Percentiles rank a stretch among this genome's conserved stretches.
These are phyloP conservation scores for Kwoniella shivajii DNA, from an alignment of 1,284 basidiomycete genomes.

Conservation along the genomic window DNA sequence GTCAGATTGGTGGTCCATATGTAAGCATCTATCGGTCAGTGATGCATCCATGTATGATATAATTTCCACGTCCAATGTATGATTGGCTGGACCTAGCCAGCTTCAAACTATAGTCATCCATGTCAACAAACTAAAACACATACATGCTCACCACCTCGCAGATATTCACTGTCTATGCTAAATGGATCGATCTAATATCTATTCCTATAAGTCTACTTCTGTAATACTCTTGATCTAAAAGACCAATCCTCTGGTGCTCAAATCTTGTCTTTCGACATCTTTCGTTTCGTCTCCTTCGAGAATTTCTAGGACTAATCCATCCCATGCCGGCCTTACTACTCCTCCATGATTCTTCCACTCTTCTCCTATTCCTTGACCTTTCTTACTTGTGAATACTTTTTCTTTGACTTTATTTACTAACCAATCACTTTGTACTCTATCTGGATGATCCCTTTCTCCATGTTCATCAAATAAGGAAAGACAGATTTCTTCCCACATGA, in stretches of 20 bases:
- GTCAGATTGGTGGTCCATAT: no score
- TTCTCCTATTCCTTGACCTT: constrained; percentile 17
- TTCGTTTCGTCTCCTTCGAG: constrained; percentile 5
- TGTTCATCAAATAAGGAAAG: constrained; percentile 20
- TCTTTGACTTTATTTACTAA: constrained; percentile 33
- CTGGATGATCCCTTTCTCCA: constrained; percentile 28
- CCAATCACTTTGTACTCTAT: constrained; percentile 34
- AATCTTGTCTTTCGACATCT: constrained; percentile 12
- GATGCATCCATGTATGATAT: no score
- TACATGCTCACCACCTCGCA: no score
- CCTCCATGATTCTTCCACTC: constrained; percentile 29
- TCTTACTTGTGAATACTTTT: constrained; percentile 12
- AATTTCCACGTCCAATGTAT: no score
- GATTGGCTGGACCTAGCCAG: no score
- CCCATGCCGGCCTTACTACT: constrained; percentile 43
- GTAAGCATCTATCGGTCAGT: no score
- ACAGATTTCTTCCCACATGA: constrained; percentile 51
- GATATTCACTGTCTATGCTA: no score
- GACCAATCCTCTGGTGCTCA: constrained; percentile 16
- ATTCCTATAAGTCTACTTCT: not conserved
- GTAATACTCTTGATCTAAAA: constrained; percentile 4
- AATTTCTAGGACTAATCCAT: constrained; percentile 42
- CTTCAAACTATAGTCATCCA: no score
- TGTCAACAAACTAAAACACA: no score
- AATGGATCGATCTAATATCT: not conserved